Conservation (phyloP, 148 eudicot species). For the Rhododendron vialii region DNA sequence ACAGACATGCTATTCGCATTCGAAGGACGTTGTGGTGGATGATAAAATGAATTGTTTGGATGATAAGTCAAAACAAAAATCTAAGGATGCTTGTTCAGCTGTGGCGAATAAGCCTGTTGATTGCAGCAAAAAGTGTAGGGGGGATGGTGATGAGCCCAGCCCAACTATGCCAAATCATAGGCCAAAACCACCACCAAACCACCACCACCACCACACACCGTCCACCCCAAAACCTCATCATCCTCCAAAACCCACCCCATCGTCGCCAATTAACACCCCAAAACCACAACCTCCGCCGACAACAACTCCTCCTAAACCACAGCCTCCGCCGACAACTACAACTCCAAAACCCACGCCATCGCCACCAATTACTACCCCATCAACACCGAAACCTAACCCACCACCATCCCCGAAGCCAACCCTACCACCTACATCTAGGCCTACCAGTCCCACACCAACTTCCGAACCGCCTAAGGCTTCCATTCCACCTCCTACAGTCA, state of each 20-base stretch:
- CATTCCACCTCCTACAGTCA: not conserved
- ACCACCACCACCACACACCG: not conserved
- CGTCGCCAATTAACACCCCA: not conserved
- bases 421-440: not conserved
- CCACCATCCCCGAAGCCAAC: not conserved
- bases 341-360: slow-evolving; percentile 11
- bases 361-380: not conserved
- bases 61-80: slow-evolving; percentile 28
- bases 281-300: slow-evolving; percentile 4
- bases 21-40: slow-evolving; percentile 9
- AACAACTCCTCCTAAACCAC: slow-evolving; percentile 4
- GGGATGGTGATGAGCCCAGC: not conserved
- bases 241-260: slow-evolving; percentile 5
- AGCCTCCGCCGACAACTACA: not conserved
- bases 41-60: slow-evolving; percentile 45
- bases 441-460: not conserved
- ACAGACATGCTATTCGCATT: not conserved
- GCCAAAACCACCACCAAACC: not conserved
- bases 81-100: slow-evolving; percentile 24
- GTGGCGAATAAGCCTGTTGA: slow-evolving; percentile 31
- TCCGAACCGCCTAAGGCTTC: not conserved
- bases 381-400: not conserved
- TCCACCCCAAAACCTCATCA: not conserved
- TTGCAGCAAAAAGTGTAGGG: slow-evolving; percentile 41
- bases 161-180: not conserved